Conservation (phyloP, 306 rosid species). For the Vigna hirtella region DNA sequence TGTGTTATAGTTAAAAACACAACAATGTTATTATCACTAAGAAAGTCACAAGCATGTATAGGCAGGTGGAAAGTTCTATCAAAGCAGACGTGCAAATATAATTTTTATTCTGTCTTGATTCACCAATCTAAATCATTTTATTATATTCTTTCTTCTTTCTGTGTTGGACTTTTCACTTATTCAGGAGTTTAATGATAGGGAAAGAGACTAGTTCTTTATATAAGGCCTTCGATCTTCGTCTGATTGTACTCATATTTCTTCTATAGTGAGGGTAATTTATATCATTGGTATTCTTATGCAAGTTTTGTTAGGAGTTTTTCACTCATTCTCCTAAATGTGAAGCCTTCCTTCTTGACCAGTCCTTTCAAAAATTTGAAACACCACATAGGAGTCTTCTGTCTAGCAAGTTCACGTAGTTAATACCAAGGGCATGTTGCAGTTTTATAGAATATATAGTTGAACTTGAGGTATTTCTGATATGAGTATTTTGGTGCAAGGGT, state of each 20-base stretch:
- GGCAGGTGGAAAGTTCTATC: no score
- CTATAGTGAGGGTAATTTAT: background rate
- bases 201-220: constrained; percentile 3
- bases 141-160: background rate
- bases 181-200: background rate
- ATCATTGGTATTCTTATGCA: background rate
- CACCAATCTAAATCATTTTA: background rate
- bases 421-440: constrained; percentile 10
- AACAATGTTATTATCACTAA: background rate
- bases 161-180: background rate
- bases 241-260: background rate
- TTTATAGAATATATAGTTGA: constrained; percentile 5
- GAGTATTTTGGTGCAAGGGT: background rate
- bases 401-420: background rate
- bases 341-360: no score
- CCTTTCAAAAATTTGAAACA: constrained; percentile 17
- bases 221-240: background rate
- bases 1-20: background rate
- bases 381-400: background rate
- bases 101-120: background rate
- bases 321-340: no score
- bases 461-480: background rate
- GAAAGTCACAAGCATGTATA: background rate
- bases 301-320: no score
- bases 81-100: background rate